phyloP scores from a whole-genome alignment of 495 filamentous ascomycete genomes.

The Pseudoneurospora amorphoporcata region DNA sequence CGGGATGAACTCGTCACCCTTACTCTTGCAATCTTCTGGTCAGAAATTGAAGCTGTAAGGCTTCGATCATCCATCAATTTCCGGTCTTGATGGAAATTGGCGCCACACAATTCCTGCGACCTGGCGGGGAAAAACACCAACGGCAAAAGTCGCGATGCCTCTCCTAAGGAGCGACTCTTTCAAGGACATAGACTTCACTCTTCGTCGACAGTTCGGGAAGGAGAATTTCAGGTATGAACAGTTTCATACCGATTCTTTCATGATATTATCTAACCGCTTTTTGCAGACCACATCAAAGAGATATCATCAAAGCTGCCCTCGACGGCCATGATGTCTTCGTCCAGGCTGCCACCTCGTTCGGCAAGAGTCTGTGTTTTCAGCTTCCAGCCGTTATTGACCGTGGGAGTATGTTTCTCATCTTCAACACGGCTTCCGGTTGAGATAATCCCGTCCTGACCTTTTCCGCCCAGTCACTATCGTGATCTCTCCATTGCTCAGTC shows the following conservation, averaged over 20 bases:
- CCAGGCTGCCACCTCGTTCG: conserved; percentile 92
- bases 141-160: conserved; percentile 22
- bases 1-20: not conserved
- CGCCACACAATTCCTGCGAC: not conserved
- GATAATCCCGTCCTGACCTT: not conserved
- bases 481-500: conserved; percentile 76
- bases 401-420: conserved; percentile 50
- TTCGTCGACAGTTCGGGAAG: conserved; percentile 76
- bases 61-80: not conserved
- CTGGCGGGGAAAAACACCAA: not conserved
- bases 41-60: not conserved
- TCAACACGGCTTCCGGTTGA: not conserved
- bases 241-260: not conserved
- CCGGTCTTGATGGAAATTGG: not conserved
- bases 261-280: not conserved
- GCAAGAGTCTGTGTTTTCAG: conserved; percentile 92
- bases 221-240: conserved; percentile 52
- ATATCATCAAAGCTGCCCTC: conserved; percentile 73
- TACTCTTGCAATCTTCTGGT: not conserved
- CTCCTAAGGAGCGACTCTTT: conserved; percentile 34
- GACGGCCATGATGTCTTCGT: conserved; percentile 87
- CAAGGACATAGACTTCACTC: conserved; percentile 73
- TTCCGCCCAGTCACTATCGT: conserved; percentile 66
- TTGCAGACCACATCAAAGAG: conserved; percentile 67
- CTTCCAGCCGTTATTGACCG: conserved; percentile 78